Percentiles rank a stretch among this genome's conserved stretches.
These are phyloP conservation scores for Colletotrichum gloeosporioides DNA, from an alignment of 2,329 filamentous ascomycete genomes.

Conservation along the genomic window DNA sequence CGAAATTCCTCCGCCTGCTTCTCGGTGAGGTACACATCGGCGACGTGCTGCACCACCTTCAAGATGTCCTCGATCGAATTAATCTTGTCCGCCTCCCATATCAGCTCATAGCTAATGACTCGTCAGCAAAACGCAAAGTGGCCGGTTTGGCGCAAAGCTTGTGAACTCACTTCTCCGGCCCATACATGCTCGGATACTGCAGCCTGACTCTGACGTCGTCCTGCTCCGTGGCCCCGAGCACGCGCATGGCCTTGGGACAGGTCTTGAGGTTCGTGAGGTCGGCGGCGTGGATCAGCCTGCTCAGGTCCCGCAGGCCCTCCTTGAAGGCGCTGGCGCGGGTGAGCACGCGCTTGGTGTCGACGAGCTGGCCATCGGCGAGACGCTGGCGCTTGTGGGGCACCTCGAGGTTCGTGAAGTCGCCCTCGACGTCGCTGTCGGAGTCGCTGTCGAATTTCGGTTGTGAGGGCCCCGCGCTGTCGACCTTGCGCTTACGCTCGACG, in stretches of 20 bases:
- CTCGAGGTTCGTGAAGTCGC: constrained; percentile 46
- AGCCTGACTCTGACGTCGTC: constrained; percentile 69
- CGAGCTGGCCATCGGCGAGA: constrained; percentile 42
- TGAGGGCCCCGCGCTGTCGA: constrained; percentile 16
- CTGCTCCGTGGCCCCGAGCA: constrained; percentile 27
- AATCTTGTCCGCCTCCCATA: constrained; percentile 79
- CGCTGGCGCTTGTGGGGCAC: constrained; percentile 52
- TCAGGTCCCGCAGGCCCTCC: constrained; percentile 13
- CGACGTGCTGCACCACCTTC: constrained; percentile 71
- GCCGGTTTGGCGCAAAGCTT: constrained; percentile 25
- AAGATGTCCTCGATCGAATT: constrained; percentile 78
- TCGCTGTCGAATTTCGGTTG: constrained; percentile 51
- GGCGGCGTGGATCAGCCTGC: constrained; percentile 62
- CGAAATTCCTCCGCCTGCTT: constrained; percentile 71
- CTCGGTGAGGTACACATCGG: constrained; percentile 78
- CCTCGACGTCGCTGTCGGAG: constrained; percentile 49
- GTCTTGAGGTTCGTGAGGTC: constrained; percentile 34
- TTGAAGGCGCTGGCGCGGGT: constrained; percentile 49
- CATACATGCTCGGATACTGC: constrained; percentile 81
- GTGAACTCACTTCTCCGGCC: constrained; percentile 66
- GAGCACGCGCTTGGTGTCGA: constrained; percentile 53
- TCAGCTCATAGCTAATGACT: constrained; percentile 68
- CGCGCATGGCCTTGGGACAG: constrained; percentile 15
- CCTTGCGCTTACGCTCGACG: constrained; percentile 22
- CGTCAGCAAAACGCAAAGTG: constrained; percentile 23